Percentiles rank a stretch among this genome's conserved stretches.
Evolutionary conservation across 345 rosid genomes (phyloP).

Genomic region (Erucastrum elatum): DNA sequence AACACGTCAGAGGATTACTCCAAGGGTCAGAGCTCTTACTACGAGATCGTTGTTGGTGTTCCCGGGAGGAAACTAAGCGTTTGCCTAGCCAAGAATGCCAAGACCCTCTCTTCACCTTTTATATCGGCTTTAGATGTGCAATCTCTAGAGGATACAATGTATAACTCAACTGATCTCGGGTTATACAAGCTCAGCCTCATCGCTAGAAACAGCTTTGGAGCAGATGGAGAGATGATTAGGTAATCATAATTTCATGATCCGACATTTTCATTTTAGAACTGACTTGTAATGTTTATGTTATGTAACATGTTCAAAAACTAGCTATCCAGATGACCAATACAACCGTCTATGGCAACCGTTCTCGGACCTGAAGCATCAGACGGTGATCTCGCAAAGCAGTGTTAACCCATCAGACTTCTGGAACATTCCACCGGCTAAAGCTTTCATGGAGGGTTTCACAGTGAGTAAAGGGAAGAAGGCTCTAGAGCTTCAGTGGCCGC

Average conservation of each 20-base stretch:
- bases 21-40: constrained; percentile 62
- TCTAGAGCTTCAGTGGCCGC: constrained; percentile 64
- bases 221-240: constrained; percentile 50
- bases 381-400: constrained; percentile 42
- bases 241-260: constrained; percentile 23
- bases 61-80: constrained; percentile 52
- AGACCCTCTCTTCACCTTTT: constrained; percentile 66
- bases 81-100: constrained; percentile 70
- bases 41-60: constrained; percentile 63
- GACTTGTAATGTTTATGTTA: constrained; percentile 16
- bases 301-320: constrained; percentile 43
- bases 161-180: constrained; percentile 60
- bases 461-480: constrained; percentile 59
- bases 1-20: constrained; percentile 77
- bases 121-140: constrained; percentile 71
- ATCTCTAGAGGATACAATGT: constrained; percentile 59
- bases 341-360: constrained; percentile 77
- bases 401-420: constrained; percentile 59
- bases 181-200: constrained; percentile 57
- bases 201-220: constrained; percentile 64
- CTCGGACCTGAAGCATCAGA: constrained; percentile 44
- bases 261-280: constrained; percentile 1
- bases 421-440: constrained; percentile 66
- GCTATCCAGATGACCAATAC: constrained; percentile 74
- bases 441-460: constrained; percentile 57